Base-by-base conservation (phyloP, 129 eudicot genomes). In the Scalesia atractyloides region DNA sequence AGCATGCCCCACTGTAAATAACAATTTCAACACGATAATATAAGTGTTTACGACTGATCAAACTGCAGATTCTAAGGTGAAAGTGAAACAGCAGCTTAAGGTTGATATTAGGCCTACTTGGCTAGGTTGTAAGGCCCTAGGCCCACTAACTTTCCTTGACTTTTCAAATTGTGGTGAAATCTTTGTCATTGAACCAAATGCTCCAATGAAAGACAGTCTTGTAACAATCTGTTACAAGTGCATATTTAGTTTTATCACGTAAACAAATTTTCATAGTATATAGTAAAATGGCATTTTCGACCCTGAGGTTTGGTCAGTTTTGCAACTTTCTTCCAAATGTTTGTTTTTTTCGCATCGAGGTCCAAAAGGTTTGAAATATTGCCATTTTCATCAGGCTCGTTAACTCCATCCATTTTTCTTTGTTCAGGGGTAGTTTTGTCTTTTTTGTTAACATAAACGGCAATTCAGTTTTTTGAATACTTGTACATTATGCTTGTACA, bases 51-150 rank as follows among this genome's bases (percentile, higher is more conserved):
- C 22, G 64, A 46, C 7, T 41, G 18, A 73, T 1, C 53, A 68
- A 50, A 50, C 17, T 39, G 15, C 34, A 16, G 65, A 51, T 16
- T 66, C n/a, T 46, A 63, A 79, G 48, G 58, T 57, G 37, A 54
- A 64, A 56, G 58, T 57, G 37, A 54, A 64, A 56, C 20, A 34
- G 56, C 12, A 5, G 14, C 19, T 17, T 18, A n/a, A 54, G 18
- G 47, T 17, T 36, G 7, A 22, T 33, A 64, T 62, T 30, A 70
- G 10, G 36, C 70, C 20, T 77, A 88, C 98, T 93, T 95, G 99
- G 74, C 99, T 95, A 46, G 97, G 97, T 76, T 95, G 99, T 79
- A 95, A 85, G 18, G 99, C 99, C 85, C 99, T 86, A 43, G 99
- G 97, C 41, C 97, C 99, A 84, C 97, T 90, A 72, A 90, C 99